Evolutionary conservation across 768 basidiomycete genomes (phyloP).

Genomic region (Lactarius tabidus): DNA sequence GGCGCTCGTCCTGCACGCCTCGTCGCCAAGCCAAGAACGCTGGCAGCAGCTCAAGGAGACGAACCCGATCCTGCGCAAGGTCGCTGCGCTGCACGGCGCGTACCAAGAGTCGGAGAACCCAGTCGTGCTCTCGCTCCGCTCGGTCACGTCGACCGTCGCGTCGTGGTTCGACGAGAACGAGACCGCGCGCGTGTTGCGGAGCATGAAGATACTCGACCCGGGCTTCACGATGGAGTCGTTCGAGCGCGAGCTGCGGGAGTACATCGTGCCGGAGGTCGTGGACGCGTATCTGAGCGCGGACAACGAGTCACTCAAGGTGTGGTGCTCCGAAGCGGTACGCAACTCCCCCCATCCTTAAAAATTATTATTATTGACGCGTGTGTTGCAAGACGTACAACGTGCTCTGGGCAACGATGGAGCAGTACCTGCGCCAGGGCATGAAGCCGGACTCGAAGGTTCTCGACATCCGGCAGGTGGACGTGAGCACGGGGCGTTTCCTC

Average conservation of each 20-base stretch:
- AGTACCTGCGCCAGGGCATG: conserved; percentile 85
- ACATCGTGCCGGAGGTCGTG: conserved; percentile 96
- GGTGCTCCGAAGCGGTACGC: conserved; percentile 95
- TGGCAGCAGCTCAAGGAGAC: conserved; percentile 80
- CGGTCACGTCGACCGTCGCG: conserved; percentile 80
- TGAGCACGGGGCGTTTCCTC: conserved; percentile 81
- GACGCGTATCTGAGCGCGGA: conserved; percentile 94
- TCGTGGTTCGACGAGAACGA: conserved; percentile 97
- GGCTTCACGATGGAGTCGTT: conserved; percentile 81
- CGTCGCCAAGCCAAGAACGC: conserved; percentile 70
- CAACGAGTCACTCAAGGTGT: conserved; percentile 74
- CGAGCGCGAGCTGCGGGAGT: conserved; percentile 87
- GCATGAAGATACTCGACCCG: conserved; percentile 88
- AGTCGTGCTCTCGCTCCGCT: conserved; percentile 72
- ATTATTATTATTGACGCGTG: not conserved
- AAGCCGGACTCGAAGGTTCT: conserved; percentile 91
- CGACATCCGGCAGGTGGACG: conserved; percentile 97
- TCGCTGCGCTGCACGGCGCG: conserved; percentile 56
- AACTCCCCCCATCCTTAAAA: not conserved
- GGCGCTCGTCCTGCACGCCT: conserved; percentile 79
- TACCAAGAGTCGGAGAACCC: conserved; percentile 95
- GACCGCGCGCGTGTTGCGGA: conserved; percentile 87
- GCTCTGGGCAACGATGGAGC: conserved; percentile 97
- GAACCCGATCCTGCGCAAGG: conserved; percentile 65
- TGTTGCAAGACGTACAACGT: conserved; percentile 83